phyloP scores from a whole-genome alignment of 768 basidiomycete genomes.

The Leccinum barrowsii region DNA sequence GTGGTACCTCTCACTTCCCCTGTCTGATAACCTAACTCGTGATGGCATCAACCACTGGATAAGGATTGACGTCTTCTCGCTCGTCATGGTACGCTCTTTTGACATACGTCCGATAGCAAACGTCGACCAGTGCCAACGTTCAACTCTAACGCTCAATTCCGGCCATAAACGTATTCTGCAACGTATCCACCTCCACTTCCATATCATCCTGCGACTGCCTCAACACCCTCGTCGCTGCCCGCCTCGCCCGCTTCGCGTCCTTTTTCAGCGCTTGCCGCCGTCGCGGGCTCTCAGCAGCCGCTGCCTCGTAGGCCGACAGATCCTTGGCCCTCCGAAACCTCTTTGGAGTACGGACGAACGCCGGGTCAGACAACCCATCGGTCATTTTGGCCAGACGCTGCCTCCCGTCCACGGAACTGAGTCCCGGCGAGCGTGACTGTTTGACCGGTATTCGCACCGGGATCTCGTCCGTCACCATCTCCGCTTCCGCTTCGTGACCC shows the following conservation, averaged over 20 bases:
- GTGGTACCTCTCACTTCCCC: neutral
- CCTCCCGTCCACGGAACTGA: neutral
- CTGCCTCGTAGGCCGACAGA: conserved; percentile 50
- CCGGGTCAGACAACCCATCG: neutral
- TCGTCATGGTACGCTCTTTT: conserved; percentile 2
- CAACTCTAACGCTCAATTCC: conserved; percentile 16
- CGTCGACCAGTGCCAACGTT: neutral
- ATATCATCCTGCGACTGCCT: conserved; percentile 25
- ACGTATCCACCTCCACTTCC: conserved; percentile 26
- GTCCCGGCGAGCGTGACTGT: conserved; percentile 17
- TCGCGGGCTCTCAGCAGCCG: conserved; percentile 46
- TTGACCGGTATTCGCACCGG: conserved; percentile 31
- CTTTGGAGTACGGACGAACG: conserved; percentile 40
- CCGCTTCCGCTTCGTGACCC: conserved; percentile 28
- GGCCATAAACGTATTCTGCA: conserved; percentile 25
- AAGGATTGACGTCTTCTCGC: conserved; percentile 19
- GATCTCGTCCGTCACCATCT: conserved; percentile 40
- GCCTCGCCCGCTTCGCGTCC: conserved; percentile 60
- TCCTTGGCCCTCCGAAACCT: conserved; percentile 57
- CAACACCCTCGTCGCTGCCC: conserved; percentile 38
- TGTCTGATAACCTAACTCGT: neutral
- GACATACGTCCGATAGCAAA: neutral
- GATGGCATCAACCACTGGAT: neutral
- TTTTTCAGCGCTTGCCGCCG: conserved; percentile 57
- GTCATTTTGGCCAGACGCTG: neutral